Evolutionary conservation across 2,329 filamentous ascomycete genomes (phyloP), one percentile per base, ranked within the genome.

Genomic region (Ambrosiella cleistominuta): DNA sequence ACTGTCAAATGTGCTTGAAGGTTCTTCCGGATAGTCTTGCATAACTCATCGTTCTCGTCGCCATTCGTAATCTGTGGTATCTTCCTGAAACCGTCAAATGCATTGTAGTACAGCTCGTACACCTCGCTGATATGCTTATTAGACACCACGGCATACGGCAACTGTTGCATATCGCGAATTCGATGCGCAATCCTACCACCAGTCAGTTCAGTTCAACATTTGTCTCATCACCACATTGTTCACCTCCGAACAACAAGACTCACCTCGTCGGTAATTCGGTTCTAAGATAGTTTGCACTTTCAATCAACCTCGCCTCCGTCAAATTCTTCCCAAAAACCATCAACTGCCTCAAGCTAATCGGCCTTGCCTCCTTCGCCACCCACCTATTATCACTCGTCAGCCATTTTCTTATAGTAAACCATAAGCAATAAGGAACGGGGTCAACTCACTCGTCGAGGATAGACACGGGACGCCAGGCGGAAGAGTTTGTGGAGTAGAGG

Each of bases 241-340:
- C 40, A 5, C n/a, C 19, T 8, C n/a, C 19, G 3, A 15, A 6
- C 37, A 19, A 56, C 12, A 8, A 15, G 37, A 53, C 71, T 61
- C 69, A 85, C 83, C 86, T 80, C 6, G 86, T 93, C 6, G 91
- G 91, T 56, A 98, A 79, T 73, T 98, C 93, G 4, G 89, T 89
- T 60, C 93, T 86, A 56, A 97, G 90, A 74, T 98, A 98, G 71
- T 98, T 98, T 62, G 93, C 93, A 49, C 90, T 96, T 71, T 87
- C 90, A 64, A 98, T 80, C 62, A 98, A 77, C 60, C 94, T 84
- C 56, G 82, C 78, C 71, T 97, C 90, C 53, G 90, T 96, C 67
- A 98, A 73, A 19, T 90, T 94, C 53, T 93, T 85, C 37, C 93
- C 93, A 70, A 97, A 98, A 66, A 97, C 94, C 73, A 95, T 97